Conservation (phyloP, 2,329 filamentous ascomycete genomes). For the Rhynchosporium secalis region DNA sequence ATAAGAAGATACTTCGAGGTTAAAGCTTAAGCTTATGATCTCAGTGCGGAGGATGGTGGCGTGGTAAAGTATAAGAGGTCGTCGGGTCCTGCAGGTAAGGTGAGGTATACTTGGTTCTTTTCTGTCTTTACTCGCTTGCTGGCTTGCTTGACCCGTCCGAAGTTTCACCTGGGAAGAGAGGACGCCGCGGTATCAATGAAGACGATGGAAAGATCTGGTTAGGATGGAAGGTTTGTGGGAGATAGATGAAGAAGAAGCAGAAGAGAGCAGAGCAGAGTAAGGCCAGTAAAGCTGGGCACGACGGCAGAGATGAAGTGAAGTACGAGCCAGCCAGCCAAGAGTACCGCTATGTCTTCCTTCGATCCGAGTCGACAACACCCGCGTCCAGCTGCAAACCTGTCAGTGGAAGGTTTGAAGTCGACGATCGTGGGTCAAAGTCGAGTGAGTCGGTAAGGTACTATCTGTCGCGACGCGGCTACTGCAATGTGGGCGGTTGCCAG, state of each 20-base stretch:
- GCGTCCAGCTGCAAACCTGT: neutral
- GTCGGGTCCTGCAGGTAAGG: neutral
- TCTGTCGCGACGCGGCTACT: constrained; percentile 8
- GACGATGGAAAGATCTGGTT: neutral
- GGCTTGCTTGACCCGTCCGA: constrained; percentile 3
- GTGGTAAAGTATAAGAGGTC: constrained; percentile 11
- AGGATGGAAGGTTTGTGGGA: neutral
- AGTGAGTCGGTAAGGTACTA: neutral
- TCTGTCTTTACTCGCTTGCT: neutral
- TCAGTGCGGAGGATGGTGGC: neutral
- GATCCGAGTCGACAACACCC: neutral
- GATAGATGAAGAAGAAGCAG: neutral
- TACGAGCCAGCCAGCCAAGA: neutral
- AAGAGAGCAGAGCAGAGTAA: neutral
- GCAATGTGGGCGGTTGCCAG: neutral
- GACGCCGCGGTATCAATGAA: too few relatives aligned
- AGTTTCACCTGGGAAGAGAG: neutral
- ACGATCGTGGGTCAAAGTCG: constrained; percentile 9
- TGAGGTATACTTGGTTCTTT: neutral
- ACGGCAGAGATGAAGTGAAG: constrained; percentile 1
- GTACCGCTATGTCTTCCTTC: constrained; percentile 8
- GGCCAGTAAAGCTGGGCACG: neutral
- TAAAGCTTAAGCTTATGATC: neutral
- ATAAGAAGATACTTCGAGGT: neutral
- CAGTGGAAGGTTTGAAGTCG: constrained; percentile 4